A percentile compares a stretch with the other conserved stretches of the same genome.
Evolutionary conservation across 108 stramenopile species (phyloP).

Genomic region (Schizochytrium sp.): DNA sequence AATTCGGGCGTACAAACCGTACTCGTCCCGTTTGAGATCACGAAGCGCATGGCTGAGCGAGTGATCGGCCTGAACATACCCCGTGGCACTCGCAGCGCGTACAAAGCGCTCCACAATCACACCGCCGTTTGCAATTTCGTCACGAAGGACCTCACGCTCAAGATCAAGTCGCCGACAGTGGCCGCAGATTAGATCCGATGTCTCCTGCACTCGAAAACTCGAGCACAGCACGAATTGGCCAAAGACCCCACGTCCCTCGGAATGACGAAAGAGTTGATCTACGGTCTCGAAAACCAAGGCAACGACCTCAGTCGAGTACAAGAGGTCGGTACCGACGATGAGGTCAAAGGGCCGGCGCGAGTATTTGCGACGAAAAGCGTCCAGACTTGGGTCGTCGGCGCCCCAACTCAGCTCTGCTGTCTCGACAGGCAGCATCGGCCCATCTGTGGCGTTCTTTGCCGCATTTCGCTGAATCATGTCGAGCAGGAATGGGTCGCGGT

Average conservation of each 20-base stretch:
- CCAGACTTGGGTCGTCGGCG: background rate
- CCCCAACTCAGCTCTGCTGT: background rate
- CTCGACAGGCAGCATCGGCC: background rate
- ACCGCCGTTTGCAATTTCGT: background rate
- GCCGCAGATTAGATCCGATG: background rate
- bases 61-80: background rate
- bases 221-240: background rate
- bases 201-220: background rate
- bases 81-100: background rate
- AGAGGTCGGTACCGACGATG: background rate
- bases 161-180: background rate
- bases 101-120: background rate
- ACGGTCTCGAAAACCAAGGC: background rate
- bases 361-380: background rate
- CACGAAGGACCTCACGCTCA: background rate
- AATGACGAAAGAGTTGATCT: background rate
- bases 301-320: background rate
- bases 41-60: background rate
- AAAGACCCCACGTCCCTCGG: background rate
- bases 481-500: background rate
- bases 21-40: background rate
- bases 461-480: conserved; percentile 2
- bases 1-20: background rate
- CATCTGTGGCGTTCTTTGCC: background rate
- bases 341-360: background rate